Percentiles rank a stretch among this genome's conserved stretches.
Evolutionary conservation across 2,329 filamentous ascomycete species (phyloP).

Genomic region (Pseudocercospora crystallina): DNA sequence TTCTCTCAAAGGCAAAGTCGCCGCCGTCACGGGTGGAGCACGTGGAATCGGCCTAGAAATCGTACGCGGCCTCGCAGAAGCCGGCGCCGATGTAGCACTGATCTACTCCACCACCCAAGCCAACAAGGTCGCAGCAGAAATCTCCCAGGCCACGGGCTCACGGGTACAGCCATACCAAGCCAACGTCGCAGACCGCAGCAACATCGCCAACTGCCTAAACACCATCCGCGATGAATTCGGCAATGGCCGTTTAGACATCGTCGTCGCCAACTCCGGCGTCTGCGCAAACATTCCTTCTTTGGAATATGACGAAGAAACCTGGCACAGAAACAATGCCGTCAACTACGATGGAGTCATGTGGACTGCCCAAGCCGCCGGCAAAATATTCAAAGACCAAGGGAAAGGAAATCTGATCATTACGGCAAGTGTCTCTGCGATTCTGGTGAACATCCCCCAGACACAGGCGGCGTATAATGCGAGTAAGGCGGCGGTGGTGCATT

Average conservation of each 20-base stretch:
- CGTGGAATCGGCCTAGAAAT: conserved; percentile 84
- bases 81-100: conserved; percentile 81
- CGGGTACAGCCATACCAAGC: conserved; percentile 57
- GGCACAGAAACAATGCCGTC: conserved; percentile 55
- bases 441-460: conserved; percentile 89
- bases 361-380: conserved; percentile 76
- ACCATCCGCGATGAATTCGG: conserved; percentile 65
- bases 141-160: conserved; percentile 22
- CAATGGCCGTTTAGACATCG: conserved; percentile 79
- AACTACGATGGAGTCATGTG: conserved; percentile 82
- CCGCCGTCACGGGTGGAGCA: conserved; percentile 82
- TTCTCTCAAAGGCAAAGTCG: conserved; percentile 77
- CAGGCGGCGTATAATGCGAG: conserved; percentile 77
- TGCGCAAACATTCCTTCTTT: conserved; percentile 55
- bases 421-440: conserved; percentile 83
- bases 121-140: conserved; percentile 53
- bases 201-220: conserved; percentile 68
- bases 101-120: conserved; percentile 93
- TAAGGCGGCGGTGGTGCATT: conserved; percentile 46
- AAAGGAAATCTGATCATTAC: conserved; percentile 97
- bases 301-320: conserved; percentile 21
- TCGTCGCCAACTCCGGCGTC: conserved; percentile 90
- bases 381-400: conserved; percentile 84
- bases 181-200: conserved; percentile 71
- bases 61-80: conserved; percentile 82